Conservation (phyloP, 2,329 filamentous ascomycete genomes). For the Penicillium expansum region DNA sequence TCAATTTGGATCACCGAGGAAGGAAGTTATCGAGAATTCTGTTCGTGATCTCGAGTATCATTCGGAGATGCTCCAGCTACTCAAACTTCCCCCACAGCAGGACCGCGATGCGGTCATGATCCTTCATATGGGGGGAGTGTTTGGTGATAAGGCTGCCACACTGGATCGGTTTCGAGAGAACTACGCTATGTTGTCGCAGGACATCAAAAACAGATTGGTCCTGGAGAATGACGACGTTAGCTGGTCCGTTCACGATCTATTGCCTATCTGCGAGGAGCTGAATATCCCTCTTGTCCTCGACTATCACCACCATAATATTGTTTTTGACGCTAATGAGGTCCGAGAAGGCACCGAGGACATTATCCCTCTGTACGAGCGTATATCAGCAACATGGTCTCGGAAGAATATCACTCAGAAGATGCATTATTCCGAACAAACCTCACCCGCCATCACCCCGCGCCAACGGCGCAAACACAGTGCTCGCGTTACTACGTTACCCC, state of each 20-base stretch:
- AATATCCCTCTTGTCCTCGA: conserved; percentile 91
- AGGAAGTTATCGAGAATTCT: conserved; percentile 71
- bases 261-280: conserved; percentile 89
- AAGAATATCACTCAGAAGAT: conserved; percentile 92
- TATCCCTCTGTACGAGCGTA: conserved; percentile 69
- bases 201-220: conserved; percentile 76
- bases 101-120: conserved; percentile 91
- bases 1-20: conserved; percentile 79
- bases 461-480: conserved; percentile 83
- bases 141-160: conserved; percentile 79
- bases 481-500: conserved; percentile 74
- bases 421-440: conserved; percentile 85
- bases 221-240: conserved; percentile 93
- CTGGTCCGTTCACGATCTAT: conserved; percentile 86
- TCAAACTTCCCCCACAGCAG: conserved; percentile 73
- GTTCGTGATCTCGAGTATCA: conserved; percentile 85
- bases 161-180: conserved; percentile 74
- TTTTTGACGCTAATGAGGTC: conserved; percentile 70
- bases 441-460: conserved; percentile 70
- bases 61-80: conserved; percentile 74
- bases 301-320: conserved; percentile 93
- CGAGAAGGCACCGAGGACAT: conserved; percentile 86
- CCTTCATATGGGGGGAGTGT: conserved; percentile 86
- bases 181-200: conserved; percentile 63
- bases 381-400: conserved; percentile 76